phyloP scores from a whole-genome alignment of 352 stramenopile genomes.

The Pythium aristosporum region DNA sequence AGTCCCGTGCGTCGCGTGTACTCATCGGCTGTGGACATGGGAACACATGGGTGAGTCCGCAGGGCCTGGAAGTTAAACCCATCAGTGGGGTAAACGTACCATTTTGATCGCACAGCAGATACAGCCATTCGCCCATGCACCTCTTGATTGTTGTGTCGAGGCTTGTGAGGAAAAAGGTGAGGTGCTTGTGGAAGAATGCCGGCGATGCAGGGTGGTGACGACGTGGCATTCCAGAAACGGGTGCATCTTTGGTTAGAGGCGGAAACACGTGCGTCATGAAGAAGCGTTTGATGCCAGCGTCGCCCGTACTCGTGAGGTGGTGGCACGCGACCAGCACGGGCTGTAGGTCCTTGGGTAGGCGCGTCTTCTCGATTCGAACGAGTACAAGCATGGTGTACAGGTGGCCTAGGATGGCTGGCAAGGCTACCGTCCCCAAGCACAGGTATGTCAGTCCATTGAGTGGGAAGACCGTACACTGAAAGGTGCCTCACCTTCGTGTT shows the following conservation, averaged over 20 bases:
- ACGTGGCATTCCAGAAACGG: neutral
- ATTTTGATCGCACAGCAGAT: conserved; percentile 70
- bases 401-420: conserved; percentile 41
- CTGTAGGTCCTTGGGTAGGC: conserved; percentile 46
- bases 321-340: conserved; percentile 66
- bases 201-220: conserved; percentile 6
- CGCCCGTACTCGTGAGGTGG: conserved; percentile 45
- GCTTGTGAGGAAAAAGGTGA: conserved; percentile 73
- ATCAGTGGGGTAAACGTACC: conserved; percentile 35
- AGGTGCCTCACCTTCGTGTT: conserved; percentile 24
- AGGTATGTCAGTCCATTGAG: neutral
- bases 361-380: conserved; percentile 61
- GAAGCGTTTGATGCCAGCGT: conserved; percentile 30
- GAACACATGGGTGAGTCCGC: conserved; percentile 21
- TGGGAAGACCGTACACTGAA: neutral
- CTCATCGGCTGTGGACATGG: conserved; percentile 46
- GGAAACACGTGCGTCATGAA: conserved; percentile 49
- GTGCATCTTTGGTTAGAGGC: neutral
- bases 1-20: conserved; percentile 72
- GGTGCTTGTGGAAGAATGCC: conserved; percentile 54
- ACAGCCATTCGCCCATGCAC: conserved; percentile 72
- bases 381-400: conserved; percentile 54
- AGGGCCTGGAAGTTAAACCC: neutral
- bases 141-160: conserved; percentile 68
- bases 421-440: neutral